Percentiles rank a stretch among this genome's conserved stretches.
Conservation (phyloP, 805 yeast genomes). For the Soucietia sequanensis region DNA sequence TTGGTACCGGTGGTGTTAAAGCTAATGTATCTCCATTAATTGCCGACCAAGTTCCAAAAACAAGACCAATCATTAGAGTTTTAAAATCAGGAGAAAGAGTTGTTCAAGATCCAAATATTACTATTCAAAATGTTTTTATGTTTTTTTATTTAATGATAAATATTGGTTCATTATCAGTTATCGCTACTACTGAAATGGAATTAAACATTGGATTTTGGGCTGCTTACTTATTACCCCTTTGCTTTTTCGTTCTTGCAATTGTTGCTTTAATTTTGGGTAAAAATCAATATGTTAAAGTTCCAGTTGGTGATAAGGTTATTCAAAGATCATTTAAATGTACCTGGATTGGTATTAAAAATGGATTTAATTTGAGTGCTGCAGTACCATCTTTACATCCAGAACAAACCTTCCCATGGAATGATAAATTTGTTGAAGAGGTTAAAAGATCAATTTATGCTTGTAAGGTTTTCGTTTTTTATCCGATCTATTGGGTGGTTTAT, state of each 20-base stretch:
- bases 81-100: constrained; percentile 41
- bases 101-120: constrained; percentile 59
- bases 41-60: constrained; percentile 57
- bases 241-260: constrained; percentile 54
- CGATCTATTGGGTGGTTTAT: constrained; percentile 73
- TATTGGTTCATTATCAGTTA: constrained; percentile 69
- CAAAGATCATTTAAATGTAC: constrained; percentile 48
- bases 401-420: constrained; percentile 55
- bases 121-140: constrained; percentile 74
- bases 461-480: constrained; percentile 68
- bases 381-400: constrained; percentile 56
- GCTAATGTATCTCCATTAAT: constrained; percentile 72
- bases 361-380: constrained; percentile 51
- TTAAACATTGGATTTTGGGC: constrained; percentile 66
- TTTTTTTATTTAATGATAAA: constrained; percentile 75
- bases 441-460: constrained; percentile 65
- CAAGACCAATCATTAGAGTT: constrained; percentile 35
- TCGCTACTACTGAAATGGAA: constrained; percentile 77
- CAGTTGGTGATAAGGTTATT: constrained; percentile 62
- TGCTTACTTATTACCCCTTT: constrained; percentile 69
- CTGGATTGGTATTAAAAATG: constrained; percentile 45
- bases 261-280: constrained; percentile 53
- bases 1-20: constrained; percentile 82
- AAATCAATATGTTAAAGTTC: constrained; percentile 54
- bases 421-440: constrained; percentile 73